phyloP scores from a whole-genome alignment of 2,329 filamentous ascomycete species.

The Neurospora sp. region DNA sequence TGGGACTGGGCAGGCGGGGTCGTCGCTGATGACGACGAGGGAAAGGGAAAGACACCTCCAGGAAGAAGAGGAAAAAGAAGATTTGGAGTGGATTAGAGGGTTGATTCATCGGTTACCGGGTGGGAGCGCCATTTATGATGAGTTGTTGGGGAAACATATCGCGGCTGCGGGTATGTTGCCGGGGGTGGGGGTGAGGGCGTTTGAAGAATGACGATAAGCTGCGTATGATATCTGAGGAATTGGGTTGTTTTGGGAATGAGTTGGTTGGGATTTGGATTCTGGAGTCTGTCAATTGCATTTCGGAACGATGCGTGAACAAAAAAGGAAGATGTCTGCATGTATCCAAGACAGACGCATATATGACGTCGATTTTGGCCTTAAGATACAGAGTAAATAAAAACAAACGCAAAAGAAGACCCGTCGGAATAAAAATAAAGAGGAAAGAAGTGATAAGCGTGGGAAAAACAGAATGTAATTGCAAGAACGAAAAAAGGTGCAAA shows the following conservation, averaged over 20 bases:
- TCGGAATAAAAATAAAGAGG: neutral
- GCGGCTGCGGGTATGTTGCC: neutral
- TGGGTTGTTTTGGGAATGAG: too few relatives aligned
- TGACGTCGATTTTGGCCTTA: neutral
- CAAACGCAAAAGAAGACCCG: neutral
- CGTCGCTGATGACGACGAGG: neutral
- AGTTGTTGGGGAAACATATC: neutral
- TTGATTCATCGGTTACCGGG: neutral
- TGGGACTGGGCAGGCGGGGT: neutral
- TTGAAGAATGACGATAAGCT: neutral
- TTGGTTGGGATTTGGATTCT: neutral
- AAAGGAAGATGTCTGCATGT: neutral
- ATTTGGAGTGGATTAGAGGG: neutral
- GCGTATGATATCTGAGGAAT: neutral
- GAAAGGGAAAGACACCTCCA: neutral
- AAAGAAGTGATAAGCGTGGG: neutral
- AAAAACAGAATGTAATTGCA: too few relatives aligned
- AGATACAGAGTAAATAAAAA: neutral
- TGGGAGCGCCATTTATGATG: neutral
- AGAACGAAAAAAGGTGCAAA: neutral
- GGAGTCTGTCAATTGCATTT: neutral
- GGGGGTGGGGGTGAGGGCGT: neutral
- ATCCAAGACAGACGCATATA: neutral
- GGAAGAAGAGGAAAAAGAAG: neutral
- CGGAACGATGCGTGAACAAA: neutral